Evolutionary conservation across 2,329 filamentous ascomycete genomes (phyloP), one percentile per base, ranked within the genome.

Genomic region (Aschersonia sp.): DNA sequence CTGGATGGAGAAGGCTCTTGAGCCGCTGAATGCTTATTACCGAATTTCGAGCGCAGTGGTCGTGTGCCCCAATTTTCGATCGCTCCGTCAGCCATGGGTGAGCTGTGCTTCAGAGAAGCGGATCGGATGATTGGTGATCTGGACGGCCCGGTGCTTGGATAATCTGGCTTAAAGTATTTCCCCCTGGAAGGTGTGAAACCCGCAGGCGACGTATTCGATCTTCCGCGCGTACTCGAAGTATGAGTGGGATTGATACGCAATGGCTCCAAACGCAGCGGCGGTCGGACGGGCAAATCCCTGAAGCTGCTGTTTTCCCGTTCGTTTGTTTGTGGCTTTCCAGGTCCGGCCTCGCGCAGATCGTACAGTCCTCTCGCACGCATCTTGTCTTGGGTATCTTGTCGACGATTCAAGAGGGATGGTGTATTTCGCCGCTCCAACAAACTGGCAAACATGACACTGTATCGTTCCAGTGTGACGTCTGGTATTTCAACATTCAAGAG

Each of bases 381-480:
- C 49, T 71, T 76, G 47, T 78, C 71, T 9, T 81, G 59, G 0
- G 74, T 78, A 5, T 75, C 77, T 53, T 82, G 78, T 42, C 78
- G 70, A 49, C 77, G 71, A 30, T 71, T 71, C 30, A 81, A 64
- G 5, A 82, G 65, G 1, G 60, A 59, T 5, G 61, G 55, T 12
- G 57, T 50, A 5, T 53, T 56, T 40, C 63, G 61, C 5, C 63
- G 62, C 51, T 78, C 75, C 30, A 95, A 68, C 5, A 96, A 71
- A 40, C 77, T 77, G 48, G 82, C 80, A 59, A 97, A 96, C 89
- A 96, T 96, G 54, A 96, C 77, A 56, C 89, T 95, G 56, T 95
- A 97, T 45, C 91, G 74, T 61, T 96, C 91, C 73, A 97, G 73
- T 52, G 84, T 79, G 48, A 85, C 74, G 45, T 77, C 76, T 1